These are phyloP conservation scores for Lepidium africanum DNA, from an alignment of 345 rosid species.

Conservation along the genomic window DNA sequence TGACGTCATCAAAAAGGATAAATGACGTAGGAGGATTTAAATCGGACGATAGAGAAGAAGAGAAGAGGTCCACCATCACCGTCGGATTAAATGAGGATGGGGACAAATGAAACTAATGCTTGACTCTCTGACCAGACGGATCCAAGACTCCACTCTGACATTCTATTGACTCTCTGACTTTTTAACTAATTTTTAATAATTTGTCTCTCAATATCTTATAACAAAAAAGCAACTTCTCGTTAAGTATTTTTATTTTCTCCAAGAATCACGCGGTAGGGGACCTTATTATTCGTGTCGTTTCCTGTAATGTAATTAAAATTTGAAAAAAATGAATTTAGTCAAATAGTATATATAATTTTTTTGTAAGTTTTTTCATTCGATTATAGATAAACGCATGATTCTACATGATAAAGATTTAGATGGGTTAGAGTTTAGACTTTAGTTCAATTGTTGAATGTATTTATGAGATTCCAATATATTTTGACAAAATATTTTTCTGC, in stretches of 20 bases:
- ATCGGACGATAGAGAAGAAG: conserved; percentile 17
- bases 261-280: conserved; percentile 12
- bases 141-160: conserved; percentile 32
- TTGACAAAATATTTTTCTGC: too few species aligned
- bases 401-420: too few species aligned
- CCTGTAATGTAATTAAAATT: too few species aligned
- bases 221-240: neutral
- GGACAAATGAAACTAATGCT: conserved; percentile 19
- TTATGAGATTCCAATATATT: too few species aligned
- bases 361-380: too few species aligned
- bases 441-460: too few species aligned
- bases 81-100: conserved; percentile 39
- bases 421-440: too few species aligned
- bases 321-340: too few species aligned
- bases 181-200: neutral
- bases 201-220: neutral
- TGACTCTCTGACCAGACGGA: conserved; percentile 47
- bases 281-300: conserved; percentile 6
- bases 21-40: conserved; percentile 4
- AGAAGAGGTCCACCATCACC: conserved; percentile 53
- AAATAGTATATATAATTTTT: too few species aligned
- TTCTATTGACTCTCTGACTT: conserved; percentile 53
- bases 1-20: conserved; percentile 3
- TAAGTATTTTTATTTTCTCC: neutral
- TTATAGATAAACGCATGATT: too few species aligned